Evolutionary conservation across 2,329 filamentous ascomycete genomes (phyloP), one percentile per base, ranked within the genome.

Genomic region (Penicillium sp.): DNA sequence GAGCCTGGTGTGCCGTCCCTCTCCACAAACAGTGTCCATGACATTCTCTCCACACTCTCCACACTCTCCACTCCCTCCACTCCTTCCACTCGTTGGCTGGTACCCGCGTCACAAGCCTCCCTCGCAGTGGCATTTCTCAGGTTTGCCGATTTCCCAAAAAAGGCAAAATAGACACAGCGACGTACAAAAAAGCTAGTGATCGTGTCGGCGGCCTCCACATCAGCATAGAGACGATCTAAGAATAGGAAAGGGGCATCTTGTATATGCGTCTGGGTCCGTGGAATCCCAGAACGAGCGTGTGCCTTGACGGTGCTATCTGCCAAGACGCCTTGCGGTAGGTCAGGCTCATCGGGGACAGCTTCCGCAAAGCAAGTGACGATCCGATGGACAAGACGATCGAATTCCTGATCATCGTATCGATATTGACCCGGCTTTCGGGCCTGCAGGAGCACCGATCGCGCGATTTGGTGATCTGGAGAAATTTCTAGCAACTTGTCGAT

Each of bases 401-500:
- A 58, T 11, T 26, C 34, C 3, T 45, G 40, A 34, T n/a, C 28
- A 24, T 63, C n/a, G 29, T 65, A 67, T n/a, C 33, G 48, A 55
- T 61, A 67, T 10, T 46, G 28, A 18, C 48, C 48, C 10, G 50
- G 56, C 33, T 65, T 58, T 11, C 61, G 53, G 23, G 62, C 62
- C 55, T 62, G 61, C 9, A 66, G 45, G 6, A 68, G 56, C 14
- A 57, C 59, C 23, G 42, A 54, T 18, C 33, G 56, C 8, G 63
- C 58, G 19, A 68, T 62, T 50, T 60, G 54, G 18, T 49, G 54
- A 48, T 67, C 63, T 10, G 60, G 64, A 10, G 53, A 63, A 46
- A 53, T 33, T 13, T 58, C 18, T 3, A 60, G 33, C 18, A 67
- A 29, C 36, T 44, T 46, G 19, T 39, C 33, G n/a, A 67, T 65